Evolutionary conservation across 352 stramenopile genomes (phyloP).

Genomic region (Thraustochytrium striatum): DNA sequence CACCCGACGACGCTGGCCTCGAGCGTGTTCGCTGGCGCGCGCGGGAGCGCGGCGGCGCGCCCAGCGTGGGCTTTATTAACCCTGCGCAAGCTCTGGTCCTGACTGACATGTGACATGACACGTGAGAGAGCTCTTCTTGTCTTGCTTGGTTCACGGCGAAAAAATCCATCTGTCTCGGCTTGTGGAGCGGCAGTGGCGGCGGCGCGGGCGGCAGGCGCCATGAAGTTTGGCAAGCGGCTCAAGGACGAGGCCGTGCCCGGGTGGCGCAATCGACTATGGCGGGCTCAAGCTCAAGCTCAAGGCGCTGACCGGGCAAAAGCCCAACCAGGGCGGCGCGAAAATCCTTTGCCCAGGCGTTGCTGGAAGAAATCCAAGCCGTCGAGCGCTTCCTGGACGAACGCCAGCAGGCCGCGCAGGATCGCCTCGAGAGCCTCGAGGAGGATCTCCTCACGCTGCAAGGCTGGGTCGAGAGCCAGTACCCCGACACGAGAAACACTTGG

Average conservation of each 20-base stretch:
- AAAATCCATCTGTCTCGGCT: no score
- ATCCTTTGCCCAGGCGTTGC: slow-evolving; percentile 1
- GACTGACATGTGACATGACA: no score
- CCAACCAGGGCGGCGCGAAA: background rate
- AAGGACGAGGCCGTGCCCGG: background rate
- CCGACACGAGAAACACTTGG: slow-evolving; percentile 33
- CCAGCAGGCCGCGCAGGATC: background rate
- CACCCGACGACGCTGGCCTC: slow-evolving; percentile 13
- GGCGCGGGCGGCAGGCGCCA: no score
- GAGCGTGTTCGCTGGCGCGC: no score
- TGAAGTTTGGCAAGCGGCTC: slow-evolving; percentile 31
- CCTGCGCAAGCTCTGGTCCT: no score
- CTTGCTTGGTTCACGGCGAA: no score
- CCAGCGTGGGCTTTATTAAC: no score
- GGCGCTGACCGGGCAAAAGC: background rate
- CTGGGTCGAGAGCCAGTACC: slow-evolving; percentile 43
- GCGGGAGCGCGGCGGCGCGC: no score
- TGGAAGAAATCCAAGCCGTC: slow-evolving; percentile 19
- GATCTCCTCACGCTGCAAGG: slow-evolving; percentile 31
- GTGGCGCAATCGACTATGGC: slow-evolving; percentile 35
- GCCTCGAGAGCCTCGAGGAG: slow-evolving; percentile 13
- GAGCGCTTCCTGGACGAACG: slow-evolving; percentile 15
- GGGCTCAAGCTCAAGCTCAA: slow-evolving; percentile 27
- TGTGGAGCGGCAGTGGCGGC: no score
- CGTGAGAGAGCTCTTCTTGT: no score